phyloP scores from a whole-genome alignment of 2,329 filamentous ascomycete genomes.

The Cytospora schulzeri region DNA sequence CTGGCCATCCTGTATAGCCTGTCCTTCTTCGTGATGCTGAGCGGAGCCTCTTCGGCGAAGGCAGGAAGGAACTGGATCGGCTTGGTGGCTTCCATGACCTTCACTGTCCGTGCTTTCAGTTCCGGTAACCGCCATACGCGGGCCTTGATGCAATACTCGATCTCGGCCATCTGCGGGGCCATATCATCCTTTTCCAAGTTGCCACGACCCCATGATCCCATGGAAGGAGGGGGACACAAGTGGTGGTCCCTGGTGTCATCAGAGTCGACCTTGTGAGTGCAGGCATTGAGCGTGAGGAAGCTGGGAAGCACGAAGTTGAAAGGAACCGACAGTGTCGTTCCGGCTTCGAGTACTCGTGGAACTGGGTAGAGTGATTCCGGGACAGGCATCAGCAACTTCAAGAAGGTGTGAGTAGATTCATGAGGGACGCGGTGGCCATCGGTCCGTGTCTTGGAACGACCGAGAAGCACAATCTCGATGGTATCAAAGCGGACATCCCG shows the following conservation, averaged over 20 bases:
- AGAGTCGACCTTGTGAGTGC: constrained; percentile 51
- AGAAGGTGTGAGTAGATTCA: constrained; percentile 53
- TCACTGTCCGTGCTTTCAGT: constrained; percentile 30
- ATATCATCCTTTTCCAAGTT: constrained; percentile 58
- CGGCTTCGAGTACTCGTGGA: constrained; percentile 51
- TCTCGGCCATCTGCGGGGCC: constrained; percentile 55
- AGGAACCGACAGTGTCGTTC: constrained; percentile 52
- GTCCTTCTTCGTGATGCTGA: constrained; percentile 51
- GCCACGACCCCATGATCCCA: constrained; percentile 39
- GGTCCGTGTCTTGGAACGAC: constrained; percentile 51
- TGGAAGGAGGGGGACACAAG: constrained; percentile 54
- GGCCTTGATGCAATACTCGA: constrained; percentile 57
- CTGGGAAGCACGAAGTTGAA: constrained; percentile 62
- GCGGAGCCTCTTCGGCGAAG: constrained; percentile 52
- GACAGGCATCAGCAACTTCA: constrained; percentile 60
- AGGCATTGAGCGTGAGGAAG: constrained; percentile 59
- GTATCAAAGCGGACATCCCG: constrained; percentile 52
- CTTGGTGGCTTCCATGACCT: constrained; percentile 45
- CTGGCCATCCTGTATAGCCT: constrained; percentile 52
- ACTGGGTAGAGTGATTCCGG: constrained; percentile 49
- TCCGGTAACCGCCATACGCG: constrained; percentile 42
- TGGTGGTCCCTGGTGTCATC: constrained; percentile 54
- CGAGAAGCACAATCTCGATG: constrained; percentile 56
- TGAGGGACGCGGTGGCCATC: constrained; percentile 54
- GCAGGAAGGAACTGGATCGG: constrained; percentile 57